Percentiles rank a stretch among this genome's conserved stretches.
These are phyloP conservation scores for Lonicera japonica DNA, from an alignment of 129 eudicot genomes.

Conservation along the genomic window DNA sequence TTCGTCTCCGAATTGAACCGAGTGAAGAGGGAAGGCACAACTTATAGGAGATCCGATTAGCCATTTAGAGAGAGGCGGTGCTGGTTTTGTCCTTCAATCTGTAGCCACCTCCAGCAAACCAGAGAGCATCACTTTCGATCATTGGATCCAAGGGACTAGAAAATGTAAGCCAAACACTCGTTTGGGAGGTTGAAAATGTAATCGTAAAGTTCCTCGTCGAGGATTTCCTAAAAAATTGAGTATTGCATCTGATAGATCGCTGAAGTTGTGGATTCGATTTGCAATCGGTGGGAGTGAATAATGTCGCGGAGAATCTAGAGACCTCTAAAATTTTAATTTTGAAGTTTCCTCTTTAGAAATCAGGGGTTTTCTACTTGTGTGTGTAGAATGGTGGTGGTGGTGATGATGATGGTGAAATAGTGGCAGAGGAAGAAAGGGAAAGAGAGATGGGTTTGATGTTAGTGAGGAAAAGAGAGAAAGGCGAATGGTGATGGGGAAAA, in stretches of 20 bases:
- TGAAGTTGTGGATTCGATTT: slow-evolving; percentile 18
- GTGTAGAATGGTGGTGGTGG: no score
- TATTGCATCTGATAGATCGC: neutral
- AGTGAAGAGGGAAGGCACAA: neutral
- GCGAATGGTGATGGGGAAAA: no score
- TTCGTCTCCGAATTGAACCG: neutral
- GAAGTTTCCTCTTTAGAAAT: no score
- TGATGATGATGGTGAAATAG: no score
- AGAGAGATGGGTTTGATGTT: no score
- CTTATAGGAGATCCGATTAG: slow-evolving; percentile 23
- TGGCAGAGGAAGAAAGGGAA: no score
- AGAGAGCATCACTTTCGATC: slow-evolving; percentile 57
- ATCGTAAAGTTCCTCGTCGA: slow-evolving; percentile 7
- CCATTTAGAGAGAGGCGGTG: slow-evolving; percentile 57
- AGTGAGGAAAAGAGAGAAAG: no score
- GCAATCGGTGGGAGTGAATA: neutral
- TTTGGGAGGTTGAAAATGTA: slow-evolving; percentile 35
- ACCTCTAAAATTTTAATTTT: no score
- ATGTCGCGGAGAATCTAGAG: slow-evolving; percentile 11
- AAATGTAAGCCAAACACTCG: slow-evolving; percentile 52
- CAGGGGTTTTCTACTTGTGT: no score
- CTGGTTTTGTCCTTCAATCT: slow-evolving; percentile 58
- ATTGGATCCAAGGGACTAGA: slow-evolving; percentile 40
- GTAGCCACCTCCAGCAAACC: slow-evolving; percentile 58
- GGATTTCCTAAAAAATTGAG: neutral